These are phyloP conservation scores for Dendrobium officinale DNA, from an alignment of 106 monocot genomes.

Conservation along the genomic window DNA sequence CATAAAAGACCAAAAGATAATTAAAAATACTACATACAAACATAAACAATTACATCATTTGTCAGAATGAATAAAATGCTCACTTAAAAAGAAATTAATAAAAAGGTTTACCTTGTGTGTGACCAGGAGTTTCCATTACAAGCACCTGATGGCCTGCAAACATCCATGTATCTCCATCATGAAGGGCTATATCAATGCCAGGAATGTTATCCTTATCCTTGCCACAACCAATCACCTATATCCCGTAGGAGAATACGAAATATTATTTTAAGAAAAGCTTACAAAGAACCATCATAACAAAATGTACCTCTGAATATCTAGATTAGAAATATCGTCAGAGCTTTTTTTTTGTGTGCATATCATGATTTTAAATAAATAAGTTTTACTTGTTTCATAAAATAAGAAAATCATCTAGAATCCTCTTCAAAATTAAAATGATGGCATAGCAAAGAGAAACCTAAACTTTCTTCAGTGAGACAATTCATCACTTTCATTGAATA, in stretches of 20 bases:
- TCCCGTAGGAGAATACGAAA: constrained; percentile 2
- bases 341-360: not conserved
- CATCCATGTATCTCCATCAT: constrained; percentile 95
- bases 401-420: not conserved
- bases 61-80: not conserved
- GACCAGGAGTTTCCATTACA: constrained; percentile 93
- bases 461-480: not conserved
- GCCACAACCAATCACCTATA: constrained; percentile 74
- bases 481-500: not conserved
- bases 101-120: constrained; percentile 54
- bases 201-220: constrained; percentile 86
- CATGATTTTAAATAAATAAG: not conserved
- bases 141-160: constrained; percentile 86
- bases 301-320: not conserved
- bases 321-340: not conserved
- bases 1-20: not conserved
- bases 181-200: constrained; percentile 83
- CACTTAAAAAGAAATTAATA: not conserved
- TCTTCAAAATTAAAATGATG: not conserved
- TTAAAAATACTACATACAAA: not conserved
- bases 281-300: not conserved
- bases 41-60: not conserved
- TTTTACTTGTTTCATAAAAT: not conserved
- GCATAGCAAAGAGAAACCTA: not conserved
- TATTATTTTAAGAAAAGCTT: not conserved